These are phyloP conservation scores for Colletotrichum zoysiae DNA, from an alignment of 2,329 filamentous ascomycete genomes.

Conservation along the genomic window DNA sequence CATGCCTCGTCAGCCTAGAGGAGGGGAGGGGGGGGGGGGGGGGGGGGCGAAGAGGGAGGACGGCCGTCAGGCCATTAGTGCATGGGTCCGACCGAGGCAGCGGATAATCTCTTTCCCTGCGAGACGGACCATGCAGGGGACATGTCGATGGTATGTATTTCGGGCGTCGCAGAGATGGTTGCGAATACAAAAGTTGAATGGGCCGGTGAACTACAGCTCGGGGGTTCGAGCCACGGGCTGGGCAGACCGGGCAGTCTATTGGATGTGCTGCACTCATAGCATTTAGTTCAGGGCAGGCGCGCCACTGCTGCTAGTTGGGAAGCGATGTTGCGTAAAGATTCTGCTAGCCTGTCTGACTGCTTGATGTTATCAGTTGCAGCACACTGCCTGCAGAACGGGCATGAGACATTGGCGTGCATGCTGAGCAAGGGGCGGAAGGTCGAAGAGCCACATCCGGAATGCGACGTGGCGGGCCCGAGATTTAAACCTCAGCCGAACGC, in stretches of 20 bases:
- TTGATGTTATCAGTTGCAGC: not conserved
- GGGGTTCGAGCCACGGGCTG: not conserved
- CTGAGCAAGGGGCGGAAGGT: conserved; percentile 35
- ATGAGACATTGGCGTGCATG: conserved; percentile 16
- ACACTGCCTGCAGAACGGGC: conserved; percentile 24
- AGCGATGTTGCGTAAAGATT: not conserved
- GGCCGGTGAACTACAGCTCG: not conserved
- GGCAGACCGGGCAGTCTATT: not conserved
- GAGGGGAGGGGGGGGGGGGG: not conserved
- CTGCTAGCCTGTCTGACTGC: conserved; percentile 1
- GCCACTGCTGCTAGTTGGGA: not conserved
- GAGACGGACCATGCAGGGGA: not conserved
- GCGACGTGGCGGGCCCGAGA: conserved; percentile 8
- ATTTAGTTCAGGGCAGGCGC: not conserved
- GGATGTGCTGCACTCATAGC: not conserved
- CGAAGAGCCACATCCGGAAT: conserved; percentile 29
- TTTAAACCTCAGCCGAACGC: conserved; percentile 22
- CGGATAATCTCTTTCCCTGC: not conserved
- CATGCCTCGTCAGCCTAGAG: not conserved
- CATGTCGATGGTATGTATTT: not conserved
- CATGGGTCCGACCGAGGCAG: conserved; percentile 1
- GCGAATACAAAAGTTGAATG: not conserved
- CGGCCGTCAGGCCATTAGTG: not conserved
- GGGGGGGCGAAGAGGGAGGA: not conserved
- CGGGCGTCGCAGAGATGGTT: not conserved